Evolutionary conservation across 2,329 filamentous ascomycete species (phyloP).

Genomic region (Rhinocladiella similis): DNA sequence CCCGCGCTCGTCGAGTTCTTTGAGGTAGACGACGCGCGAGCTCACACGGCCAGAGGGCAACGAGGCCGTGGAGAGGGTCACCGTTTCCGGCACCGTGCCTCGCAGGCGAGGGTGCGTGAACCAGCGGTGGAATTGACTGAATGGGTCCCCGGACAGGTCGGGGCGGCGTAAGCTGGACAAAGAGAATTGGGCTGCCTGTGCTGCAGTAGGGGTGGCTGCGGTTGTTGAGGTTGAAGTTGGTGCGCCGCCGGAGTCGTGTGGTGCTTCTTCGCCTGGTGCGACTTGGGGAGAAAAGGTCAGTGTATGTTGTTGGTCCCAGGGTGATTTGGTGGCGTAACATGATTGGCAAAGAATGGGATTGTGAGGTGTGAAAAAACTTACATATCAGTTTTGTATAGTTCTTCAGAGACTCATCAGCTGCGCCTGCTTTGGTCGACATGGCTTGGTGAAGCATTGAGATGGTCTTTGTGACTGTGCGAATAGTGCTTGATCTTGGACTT

Average conservation of each 20-base stretch:
- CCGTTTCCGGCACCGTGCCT: slow-evolving; percentile 81
- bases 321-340: too few species aligned
- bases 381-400: slow-evolving; percentile 37
- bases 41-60: slow-evolving; percentile 83
- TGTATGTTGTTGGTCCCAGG: too few species aligned
- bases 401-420: not conserved
- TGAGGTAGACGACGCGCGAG: slow-evolving; percentile 87
- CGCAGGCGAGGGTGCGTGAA: slow-evolving; percentile 70
- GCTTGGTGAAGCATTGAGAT: slow-evolving; percentile 23
- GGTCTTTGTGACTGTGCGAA: too few species aligned
- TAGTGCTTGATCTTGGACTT: too few species aligned
- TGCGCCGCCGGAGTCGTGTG: slow-evolving; percentile 7
- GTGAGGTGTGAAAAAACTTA: slow-evolving; percentile 21
- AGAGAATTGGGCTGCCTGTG: slow-evolving; percentile 76
- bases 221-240: slow-evolving; percentile 1
- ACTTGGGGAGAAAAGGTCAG: not conserved
- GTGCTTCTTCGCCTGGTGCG: slow-evolving; percentile 7
- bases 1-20: slow-evolving; percentile 79
- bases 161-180: slow-evolving; percentile 60
- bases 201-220: too few species aligned
- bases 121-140: slow-evolving; percentile 86
- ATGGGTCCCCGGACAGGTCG: slow-evolving; percentile 66
- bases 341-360: not conserved
- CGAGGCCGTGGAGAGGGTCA: slow-evolving; percentile 79
- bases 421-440: slow-evolving; percentile 2